Conservation (phyloP, 495 filamentous ascomycete species). For the Neurospora sp. region DNA sequence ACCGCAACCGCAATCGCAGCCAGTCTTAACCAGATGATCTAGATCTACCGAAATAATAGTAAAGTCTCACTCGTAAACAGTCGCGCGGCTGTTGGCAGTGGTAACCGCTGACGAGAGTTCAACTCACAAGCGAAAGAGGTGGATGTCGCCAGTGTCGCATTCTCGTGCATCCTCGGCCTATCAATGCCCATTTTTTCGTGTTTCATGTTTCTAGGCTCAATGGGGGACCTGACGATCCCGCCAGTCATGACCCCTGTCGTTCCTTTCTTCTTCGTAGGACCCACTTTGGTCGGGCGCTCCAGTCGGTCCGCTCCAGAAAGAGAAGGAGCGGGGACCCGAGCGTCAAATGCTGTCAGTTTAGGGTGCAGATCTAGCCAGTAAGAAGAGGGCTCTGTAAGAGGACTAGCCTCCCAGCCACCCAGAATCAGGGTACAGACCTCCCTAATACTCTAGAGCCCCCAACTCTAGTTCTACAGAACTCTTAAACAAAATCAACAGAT, state of each 20-base stretch:
- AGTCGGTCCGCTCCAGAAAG: not conserved
- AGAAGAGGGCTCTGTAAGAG: too few species aligned
- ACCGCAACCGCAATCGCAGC: not conserved
- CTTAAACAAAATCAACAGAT: too few species aligned
- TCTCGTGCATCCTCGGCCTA: not conserved
- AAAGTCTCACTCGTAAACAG: not conserved
- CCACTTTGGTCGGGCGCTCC: not conserved
- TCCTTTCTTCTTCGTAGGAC: not conserved
- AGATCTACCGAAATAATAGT: not conserved
- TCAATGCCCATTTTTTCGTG: not conserved
- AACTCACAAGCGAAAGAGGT: not conserved
- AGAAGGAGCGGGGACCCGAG: not conserved
- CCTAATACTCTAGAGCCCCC: too few species aligned
- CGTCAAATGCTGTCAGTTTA: not conserved
- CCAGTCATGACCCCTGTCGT: not conserved
- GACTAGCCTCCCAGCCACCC: too few species aligned
- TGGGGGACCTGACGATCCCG: not conserved
- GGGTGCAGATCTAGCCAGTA: too few species aligned
- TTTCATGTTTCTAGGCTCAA: not conserved
- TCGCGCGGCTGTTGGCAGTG: constrained; percentile 1
- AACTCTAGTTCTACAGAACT: too few species aligned
- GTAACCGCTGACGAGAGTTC: not conserved
- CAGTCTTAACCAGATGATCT: not conserved
- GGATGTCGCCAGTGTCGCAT: not conserved
- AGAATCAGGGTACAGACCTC: too few species aligned